Conservation (phyloP, 257 asterid genomes). For the Nicotiana noctiflora region DNA sequence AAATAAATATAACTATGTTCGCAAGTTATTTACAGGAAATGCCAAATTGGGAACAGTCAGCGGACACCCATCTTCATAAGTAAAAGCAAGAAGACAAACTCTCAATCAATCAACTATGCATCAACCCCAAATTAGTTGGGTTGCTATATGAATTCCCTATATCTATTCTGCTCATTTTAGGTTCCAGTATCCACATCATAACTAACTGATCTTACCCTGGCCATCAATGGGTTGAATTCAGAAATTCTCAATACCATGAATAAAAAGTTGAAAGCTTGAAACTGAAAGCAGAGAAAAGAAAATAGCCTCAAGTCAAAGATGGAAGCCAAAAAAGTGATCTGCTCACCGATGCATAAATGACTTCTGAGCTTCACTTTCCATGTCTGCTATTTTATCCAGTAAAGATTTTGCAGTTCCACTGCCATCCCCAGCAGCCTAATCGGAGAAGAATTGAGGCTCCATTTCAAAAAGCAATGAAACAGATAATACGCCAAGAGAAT, state of each 20-base stretch:
- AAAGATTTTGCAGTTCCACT: slow-evolving; percentile 71
- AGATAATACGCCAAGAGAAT: background rate
- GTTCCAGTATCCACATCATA: background rate
- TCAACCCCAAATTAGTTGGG: too few species aligned
- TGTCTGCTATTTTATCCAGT: slow-evolving; percentile 74
- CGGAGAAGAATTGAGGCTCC: background rate
- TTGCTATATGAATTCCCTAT: background rate
- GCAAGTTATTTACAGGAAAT: background rate
- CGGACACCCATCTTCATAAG: background rate
- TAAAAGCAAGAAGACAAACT: background rate
- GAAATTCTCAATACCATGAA: background rate
- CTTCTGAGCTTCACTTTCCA: slow-evolving; percentile 97
- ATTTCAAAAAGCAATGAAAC: background rate
- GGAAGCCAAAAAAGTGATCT: background rate
- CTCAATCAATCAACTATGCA: background rate
- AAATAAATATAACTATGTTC: background rate
- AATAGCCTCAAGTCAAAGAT: background rate
- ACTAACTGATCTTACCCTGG: background rate
- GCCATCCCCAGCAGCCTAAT: slow-evolving; percentile 58
- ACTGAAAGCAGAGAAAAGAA: background rate
- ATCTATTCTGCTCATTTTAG: background rate
- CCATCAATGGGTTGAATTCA: background rate
- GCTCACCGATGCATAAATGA: slow-evolving; percentile 97
- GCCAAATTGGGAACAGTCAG: background rate
- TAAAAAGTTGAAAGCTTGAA: background rate